phyloP scores from a whole-genome alignment of 2,329 filamentous ascomycete genomes.

The Metarhizium rileyi region DNA sequence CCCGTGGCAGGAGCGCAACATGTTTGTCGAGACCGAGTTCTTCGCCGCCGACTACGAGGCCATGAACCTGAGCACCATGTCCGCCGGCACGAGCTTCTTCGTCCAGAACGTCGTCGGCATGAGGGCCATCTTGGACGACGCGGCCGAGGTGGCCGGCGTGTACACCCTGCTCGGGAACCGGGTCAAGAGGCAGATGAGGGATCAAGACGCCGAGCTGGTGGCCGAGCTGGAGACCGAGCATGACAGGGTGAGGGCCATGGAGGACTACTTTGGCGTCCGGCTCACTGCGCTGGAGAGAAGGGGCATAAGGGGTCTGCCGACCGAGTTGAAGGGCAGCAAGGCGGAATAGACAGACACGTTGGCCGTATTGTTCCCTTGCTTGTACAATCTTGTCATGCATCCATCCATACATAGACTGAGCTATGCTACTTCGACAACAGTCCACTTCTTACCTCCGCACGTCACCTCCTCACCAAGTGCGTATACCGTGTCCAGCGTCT shows the following conservation, averaged over 20 bases:
- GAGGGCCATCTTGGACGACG: slow-evolving; percentile 17
- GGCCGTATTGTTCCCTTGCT: too few relatives aligned
- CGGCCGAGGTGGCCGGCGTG: slow-evolving; percentile 21
- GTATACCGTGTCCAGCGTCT: slow-evolving; percentile 5
- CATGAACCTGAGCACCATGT: slow-evolving; percentile 32
- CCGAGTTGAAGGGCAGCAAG: slow-evolving; percentile 9
- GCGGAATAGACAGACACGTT: neutral
- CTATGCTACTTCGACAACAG: slow-evolving; percentile 8
- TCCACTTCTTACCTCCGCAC: slow-evolving; percentile 7
- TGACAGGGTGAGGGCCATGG: slow-evolving; percentile 37
- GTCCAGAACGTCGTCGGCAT: slow-evolving; percentile 26
- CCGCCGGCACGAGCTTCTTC: slow-evolving; percentile 26
- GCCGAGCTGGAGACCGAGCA: slow-evolving; percentile 34
- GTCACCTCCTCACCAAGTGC: slow-evolving; percentile 3
- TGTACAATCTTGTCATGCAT: too few relatives aligned
- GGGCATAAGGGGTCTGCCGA: slow-evolving; percentile 34
- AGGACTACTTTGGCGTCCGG: slow-evolving; percentile 38
- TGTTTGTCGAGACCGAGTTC: slow-evolving; percentile 41
- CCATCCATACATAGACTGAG: neutral
- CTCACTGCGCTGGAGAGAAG: slow-evolving; percentile 35
- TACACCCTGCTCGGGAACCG: slow-evolving; percentile 33
- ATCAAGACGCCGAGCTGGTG: slow-evolving; percentile 24
- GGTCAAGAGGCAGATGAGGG: slow-evolving; percentile 32
- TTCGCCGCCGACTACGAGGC: slow-evolving; percentile 35
- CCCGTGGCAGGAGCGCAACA: slow-evolving; percentile 38